These are phyloP conservation scores for Nelumbo lutea DNA, from an alignment of 164 flowering plant genomes.

Conservation along the genomic window DNA sequence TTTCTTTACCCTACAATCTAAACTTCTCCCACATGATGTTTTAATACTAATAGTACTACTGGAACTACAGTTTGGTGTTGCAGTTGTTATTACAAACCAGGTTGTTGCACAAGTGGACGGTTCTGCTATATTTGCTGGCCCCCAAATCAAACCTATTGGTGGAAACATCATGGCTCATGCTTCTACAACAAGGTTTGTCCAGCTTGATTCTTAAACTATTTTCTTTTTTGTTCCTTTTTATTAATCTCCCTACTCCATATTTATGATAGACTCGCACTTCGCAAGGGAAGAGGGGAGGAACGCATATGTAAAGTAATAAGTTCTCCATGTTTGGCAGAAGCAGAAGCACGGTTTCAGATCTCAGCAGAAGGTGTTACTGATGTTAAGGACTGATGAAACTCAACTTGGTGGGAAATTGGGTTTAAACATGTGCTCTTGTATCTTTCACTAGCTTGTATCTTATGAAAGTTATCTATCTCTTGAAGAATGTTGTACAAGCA, in stretches of 20 bases:
- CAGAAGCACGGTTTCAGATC: constrained; percentile 93
- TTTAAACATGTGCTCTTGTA: neutral
- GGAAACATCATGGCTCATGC: constrained; percentile 99
- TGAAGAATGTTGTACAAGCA: no score
- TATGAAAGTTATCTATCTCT: no score
- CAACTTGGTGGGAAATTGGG: neutral
- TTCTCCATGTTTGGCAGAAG: constrained; percentile 95
- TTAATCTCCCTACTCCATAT: neutral
- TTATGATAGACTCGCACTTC: constrained; percentile 62
- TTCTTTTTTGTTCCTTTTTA: constrained; percentile 4
- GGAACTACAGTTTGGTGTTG: constrained; percentile 75
- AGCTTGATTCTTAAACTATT: neutral
- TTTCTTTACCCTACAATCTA: no score
- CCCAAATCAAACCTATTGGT: constrained; percentile 93
- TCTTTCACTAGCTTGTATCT: neutral
- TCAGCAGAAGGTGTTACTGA: constrained; percentile 84
- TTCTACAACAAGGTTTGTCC: constrained; percentile 81
- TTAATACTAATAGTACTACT: constrained; percentile 1
- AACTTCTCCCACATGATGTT: neutral
- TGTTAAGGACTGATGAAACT: constrained; percentile 65
- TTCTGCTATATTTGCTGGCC: constrained; percentile 89
- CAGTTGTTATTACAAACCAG: constrained; percentile 97
- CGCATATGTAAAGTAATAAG: constrained; percentile 93
- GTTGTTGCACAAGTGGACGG: constrained; percentile 98
- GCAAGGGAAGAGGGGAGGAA: constrained; percentile 94